These are phyloP conservation scores for Terana coerulea DNA, from an alignment of 768 basidiomycete genomes.

Conservation along the genomic window DNA sequence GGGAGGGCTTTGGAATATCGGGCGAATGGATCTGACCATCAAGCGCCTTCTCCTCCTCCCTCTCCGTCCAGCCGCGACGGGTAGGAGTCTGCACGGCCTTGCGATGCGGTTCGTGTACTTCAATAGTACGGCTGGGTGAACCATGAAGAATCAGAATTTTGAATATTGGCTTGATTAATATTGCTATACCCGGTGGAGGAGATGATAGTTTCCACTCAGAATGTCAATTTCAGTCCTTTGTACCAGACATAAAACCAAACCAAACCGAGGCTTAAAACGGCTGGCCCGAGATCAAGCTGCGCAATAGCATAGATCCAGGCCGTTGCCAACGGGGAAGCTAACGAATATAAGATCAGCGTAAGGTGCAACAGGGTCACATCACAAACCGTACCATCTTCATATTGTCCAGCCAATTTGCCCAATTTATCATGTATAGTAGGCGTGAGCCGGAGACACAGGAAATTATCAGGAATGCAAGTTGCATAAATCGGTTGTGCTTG, in stretches of 20 bases:
- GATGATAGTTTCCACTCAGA: constrained; percentile 10
- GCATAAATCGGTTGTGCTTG: constrained; percentile 51
- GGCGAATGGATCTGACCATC: too few relatives aligned
- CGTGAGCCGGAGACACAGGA: constrained; percentile 57
- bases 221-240: constrained; percentile 48
- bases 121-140: too few relatives aligned
- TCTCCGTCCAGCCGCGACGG: too few relatives aligned
- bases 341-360: constrained; percentile 1
- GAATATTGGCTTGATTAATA: too few relatives aligned
- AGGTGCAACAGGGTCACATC: background rate
- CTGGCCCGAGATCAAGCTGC: constrained; percentile 62
- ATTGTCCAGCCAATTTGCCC: constrained; percentile 63
- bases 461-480: constrained; percentile 54
- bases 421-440: constrained; percentile 68
- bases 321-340: constrained; percentile 78
- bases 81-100: too few relatives aligned
- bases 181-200: background rate
- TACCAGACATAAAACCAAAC: constrained; percentile 62
- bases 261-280: constrained; percentile 49
- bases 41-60: too few relatives aligned
- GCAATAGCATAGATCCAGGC: constrained; percentile 75
- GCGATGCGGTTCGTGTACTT: too few relatives aligned
- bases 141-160: too few relatives aligned
- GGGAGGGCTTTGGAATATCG: too few relatives aligned
- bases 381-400: constrained; percentile 66